Conservation (phyloP, 2,329 filamentous ascomycete species). For the Capronia coronata region DNA sequence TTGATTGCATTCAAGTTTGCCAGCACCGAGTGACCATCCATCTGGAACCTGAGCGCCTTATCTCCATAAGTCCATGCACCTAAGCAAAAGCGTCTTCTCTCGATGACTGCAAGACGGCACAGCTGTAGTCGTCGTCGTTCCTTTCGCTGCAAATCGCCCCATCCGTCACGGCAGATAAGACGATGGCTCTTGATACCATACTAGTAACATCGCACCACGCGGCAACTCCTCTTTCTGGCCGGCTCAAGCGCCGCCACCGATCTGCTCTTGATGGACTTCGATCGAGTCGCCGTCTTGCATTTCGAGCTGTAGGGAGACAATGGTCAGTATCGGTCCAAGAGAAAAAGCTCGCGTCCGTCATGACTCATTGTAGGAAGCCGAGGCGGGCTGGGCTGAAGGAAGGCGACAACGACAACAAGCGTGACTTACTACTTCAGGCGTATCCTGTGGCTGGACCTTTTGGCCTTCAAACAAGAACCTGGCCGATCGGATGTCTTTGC, state of each 20-base stretch:
- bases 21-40: not conserved
- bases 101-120: too few relatives aligned
- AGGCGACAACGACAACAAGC: not conserved
- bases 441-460: constrained; percentile 81
- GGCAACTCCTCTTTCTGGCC: not conserved
- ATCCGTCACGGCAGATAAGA: too few relatives aligned
- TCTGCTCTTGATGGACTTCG: constrained; percentile 97
- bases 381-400: not conserved
- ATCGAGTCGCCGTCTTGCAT: constrained; percentile 95
- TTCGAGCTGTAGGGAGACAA: constrained; percentile 60
- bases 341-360: not conserved
- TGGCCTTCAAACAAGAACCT: constrained; percentile 96
- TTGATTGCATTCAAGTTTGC: not conserved
- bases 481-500: constrained; percentile 76
- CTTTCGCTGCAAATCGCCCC: too few relatives aligned
- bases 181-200: too few relatives aligned
- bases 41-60: not conserved
- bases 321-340: constrained; percentile 6
- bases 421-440: constrained; percentile 75
- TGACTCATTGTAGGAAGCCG: not conserved
- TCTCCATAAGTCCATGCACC: not conserved
- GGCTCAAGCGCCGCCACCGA: constrained; percentile 55
- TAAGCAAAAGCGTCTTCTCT: not conserved
- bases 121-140: too few relatives aligned
- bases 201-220: not conserved